Evolutionary conservation across 2,329 filamentous ascomycete species (phyloP).

Genomic region (Cladosporium sp.): DNA sequence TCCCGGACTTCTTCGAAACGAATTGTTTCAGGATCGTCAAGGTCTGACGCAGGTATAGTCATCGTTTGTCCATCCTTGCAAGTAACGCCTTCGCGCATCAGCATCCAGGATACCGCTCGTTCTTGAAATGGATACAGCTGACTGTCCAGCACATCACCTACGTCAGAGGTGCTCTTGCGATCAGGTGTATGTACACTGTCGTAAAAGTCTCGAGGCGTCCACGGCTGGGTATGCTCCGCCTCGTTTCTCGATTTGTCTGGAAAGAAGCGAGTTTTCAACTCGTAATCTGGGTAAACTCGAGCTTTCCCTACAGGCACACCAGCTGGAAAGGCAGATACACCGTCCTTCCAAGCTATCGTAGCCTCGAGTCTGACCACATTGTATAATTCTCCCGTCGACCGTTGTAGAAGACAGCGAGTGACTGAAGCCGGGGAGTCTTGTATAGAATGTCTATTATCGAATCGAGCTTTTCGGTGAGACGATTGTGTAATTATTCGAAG

Average conservation of each 20-base stretch:
- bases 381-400: slow-evolving; percentile 21
- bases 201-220: slow-evolving; percentile 61
- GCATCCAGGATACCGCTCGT: slow-evolving; percentile 65
- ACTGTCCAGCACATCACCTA: slow-evolving; percentile 24
- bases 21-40: slow-evolving; percentile 16
- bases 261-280: slow-evolving; percentile 15
- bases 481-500: slow-evolving; percentile 18
- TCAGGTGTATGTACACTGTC: slow-evolving; percentile 61
- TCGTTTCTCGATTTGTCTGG: slow-evolving; percentile 19
- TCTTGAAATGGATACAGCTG: slow-evolving; percentile 68
- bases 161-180: slow-evolving; percentile 31
- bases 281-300: slow-evolving; percentile 27
- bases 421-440: slow-evolving; percentile 18
- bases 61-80: slow-evolving; percentile 32
- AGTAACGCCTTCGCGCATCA: slow-evolving; percentile 60
- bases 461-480: slow-evolving; percentile 13
- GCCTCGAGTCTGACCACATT: slow-evolving; percentile 26
- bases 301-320: slow-evolving; percentile 21
- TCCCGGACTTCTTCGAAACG: slow-evolving; percentile 48
- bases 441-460: not conserved
- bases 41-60: not conserved
- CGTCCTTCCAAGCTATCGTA: slow-evolving; percentile 27
- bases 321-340: slow-evolving; percentile 27
- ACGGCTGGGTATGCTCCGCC: slow-evolving; percentile 27
- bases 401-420: slow-evolving; percentile 20